A percentile compares a stretch with the other conserved stretches of the same genome.
Evolutionary conservation across 345 rosid species (phyloP).

Genomic region (Orychophragmus violaceus): DNA sequence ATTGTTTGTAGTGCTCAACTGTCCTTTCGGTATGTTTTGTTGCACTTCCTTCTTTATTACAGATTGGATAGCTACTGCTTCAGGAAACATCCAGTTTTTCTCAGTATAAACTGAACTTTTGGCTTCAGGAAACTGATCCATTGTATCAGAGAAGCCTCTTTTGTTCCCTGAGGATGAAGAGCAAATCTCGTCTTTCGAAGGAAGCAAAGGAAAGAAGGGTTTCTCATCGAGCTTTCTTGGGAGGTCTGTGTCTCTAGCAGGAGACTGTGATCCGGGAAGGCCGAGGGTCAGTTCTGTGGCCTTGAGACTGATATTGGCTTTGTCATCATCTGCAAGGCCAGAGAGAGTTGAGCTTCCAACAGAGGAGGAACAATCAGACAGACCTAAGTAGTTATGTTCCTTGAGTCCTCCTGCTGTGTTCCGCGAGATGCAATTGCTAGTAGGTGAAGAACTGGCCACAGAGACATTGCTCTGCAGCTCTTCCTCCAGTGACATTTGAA

Average conservation of each 20-base stretch:
- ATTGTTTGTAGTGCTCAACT: slow-evolving; percentile 32
- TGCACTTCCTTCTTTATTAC: slow-evolving; percentile 41
- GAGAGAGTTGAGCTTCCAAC: slow-evolving; percentile 66
- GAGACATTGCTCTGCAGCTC: slow-evolving; percentile 40
- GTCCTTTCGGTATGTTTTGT: slow-evolving; percentile 38
- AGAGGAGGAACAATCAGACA: slow-evolving; percentile 77
- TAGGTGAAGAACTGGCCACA: slow-evolving; percentile 44
- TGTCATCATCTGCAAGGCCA: slow-evolving; percentile 35
- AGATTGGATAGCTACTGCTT: slow-evolving; percentile 34
- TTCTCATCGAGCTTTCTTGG: slow-evolving; percentile 52
- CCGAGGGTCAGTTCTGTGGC: slow-evolving; percentile 87
- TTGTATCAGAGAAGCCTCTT: slow-evolving; percentile 74
- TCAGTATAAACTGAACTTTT: slow-evolving; percentile 49
- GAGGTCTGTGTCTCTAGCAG: slow-evolving; percentile 46
- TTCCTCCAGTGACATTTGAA: slow-evolving; percentile 66
- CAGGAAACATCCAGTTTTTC: slow-evolving; percentile 62
- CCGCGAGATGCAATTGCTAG: slow-evolving; percentile 12
- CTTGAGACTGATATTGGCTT: slow-evolving; percentile 57
- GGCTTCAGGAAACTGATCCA: slow-evolving; percentile 60
- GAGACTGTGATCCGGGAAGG: slow-evolving; percentile 82
- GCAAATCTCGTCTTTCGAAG: slow-evolving; percentile 56
- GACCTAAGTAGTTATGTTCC: slow-evolving; percentile 72
- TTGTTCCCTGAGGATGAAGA: slow-evolving; percentile 57
- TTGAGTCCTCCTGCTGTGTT: slow-evolving; percentile 32
- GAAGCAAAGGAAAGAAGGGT: slow-evolving; percentile 67